These are phyloP conservation scores for Penicillium sp. DNA, from an alignment of 2,329 filamentous ascomycete genomes.

Conservation along the genomic window DNA sequence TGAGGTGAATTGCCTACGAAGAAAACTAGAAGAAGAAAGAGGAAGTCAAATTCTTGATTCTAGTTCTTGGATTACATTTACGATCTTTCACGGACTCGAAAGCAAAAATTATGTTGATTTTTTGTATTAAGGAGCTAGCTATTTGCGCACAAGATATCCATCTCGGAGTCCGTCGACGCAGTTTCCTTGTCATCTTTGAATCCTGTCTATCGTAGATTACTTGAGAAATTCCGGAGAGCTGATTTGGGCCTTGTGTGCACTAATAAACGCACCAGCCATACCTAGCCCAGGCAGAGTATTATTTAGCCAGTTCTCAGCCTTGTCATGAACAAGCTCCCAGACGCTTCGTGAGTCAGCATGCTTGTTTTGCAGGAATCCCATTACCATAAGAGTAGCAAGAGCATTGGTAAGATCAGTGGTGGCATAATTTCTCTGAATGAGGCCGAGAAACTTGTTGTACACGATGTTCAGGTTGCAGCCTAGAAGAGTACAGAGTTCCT, in stretches of 20 bases:
- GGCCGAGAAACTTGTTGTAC: background rate
- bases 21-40: too few species aligned
- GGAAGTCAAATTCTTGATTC: too few species aligned
- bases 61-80: too few species aligned
- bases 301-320: slow-evolving; percentile 15
- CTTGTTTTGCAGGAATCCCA: slow-evolving; percentile 10
- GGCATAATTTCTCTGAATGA: background rate
- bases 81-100: too few species aligned
- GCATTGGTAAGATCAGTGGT: background rate
- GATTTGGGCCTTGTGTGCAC: background rate
- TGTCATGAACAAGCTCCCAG: slow-evolving; percentile 20
- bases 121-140: too few species aligned
- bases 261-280: background rate
- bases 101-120: too few species aligned
- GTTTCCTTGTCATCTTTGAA: too few species aligned
- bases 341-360: background rate
- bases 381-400: slow-evolving; percentile 15
- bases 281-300: background rate
- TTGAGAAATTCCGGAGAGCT: background rate
- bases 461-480: background rate
- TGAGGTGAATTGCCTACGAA: too few species aligned
- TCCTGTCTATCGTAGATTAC: background rate
- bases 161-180: too few species aligned
- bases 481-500: slow-evolving; percentile 21
- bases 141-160: too few species aligned